Percentiles rank a stretch among this genome's conserved stretches.
These are phyloP conservation scores for Apodospora peruviana DNA, from an alignment of 495 filamentous ascomycete genomes.

Conservation along the genomic window DNA sequence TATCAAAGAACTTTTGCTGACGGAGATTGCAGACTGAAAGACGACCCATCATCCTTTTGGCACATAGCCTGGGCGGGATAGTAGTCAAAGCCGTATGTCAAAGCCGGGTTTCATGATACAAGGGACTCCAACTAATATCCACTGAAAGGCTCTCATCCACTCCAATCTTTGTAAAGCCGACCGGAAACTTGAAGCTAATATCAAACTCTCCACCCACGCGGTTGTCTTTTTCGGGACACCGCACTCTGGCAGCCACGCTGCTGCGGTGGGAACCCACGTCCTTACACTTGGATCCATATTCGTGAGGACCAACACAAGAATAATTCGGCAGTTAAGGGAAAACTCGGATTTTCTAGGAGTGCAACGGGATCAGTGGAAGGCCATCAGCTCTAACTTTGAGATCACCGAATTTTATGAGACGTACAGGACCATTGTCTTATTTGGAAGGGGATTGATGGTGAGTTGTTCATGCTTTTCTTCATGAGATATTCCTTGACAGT, in stretches of 20 bases:
- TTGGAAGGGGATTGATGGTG: background rate
- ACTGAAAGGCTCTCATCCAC: slow-evolving; percentile 10
- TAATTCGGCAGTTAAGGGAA: background rate
- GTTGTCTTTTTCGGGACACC: background rate
- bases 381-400: background rate
- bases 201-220: background rate
- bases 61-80: slow-evolving; percentile 33
- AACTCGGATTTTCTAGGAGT: background rate
- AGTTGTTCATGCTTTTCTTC: no score
- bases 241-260: background rate
- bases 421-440: background rate
- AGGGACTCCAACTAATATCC: slow-evolving; percentile 1
- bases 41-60: slow-evolving; percentile 26
- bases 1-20: background rate
- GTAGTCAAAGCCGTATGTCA: slow-evolving; percentile 24
- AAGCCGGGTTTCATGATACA: background rate
- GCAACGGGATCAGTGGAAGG: background rate
- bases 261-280: background rate
- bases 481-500: no score
- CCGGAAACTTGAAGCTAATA: background rate
- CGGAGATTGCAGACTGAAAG: slow-evolving; percentile 1
- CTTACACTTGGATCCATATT: background rate
- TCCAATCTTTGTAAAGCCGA: slow-evolving; percentile 1
- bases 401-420: slow-evolving; percentile 1
- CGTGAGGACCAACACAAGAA: background rate